Evolutionary conservation across 257 asterid species (phyloP).

Genomic region (Eustoma russellianum): DNA sequence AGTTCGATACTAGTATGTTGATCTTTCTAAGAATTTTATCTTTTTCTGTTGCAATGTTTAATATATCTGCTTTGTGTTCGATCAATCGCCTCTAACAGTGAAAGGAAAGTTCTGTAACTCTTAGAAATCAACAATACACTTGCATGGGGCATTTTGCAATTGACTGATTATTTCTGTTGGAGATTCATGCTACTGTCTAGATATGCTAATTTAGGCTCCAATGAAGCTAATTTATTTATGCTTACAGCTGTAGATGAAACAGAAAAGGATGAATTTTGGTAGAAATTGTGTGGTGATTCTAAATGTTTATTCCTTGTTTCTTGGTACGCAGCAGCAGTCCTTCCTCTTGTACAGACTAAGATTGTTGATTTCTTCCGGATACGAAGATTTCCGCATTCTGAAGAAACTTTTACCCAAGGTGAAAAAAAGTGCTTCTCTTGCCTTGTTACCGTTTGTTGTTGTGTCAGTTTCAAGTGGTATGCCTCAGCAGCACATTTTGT

Average conservation of each 20-base stretch:
- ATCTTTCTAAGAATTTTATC: not conserved
- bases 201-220: too few species aligned
- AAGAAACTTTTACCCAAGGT: slow-evolving; percentile 38
- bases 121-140: too few species aligned
- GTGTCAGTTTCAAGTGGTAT: not conserved
- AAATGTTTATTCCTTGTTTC: not conserved
- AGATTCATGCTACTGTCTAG: too few species aligned
- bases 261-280: too few species aligned
- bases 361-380: slow-evolving; percentile 82
- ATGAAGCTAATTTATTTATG: too few species aligned
- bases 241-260: not conserved
- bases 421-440: slow-evolving; percentile 1
- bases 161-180: too few species aligned
- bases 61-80: too few species aligned
- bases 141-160: too few species aligned
- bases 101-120: too few species aligned
- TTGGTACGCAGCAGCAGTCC: slow-evolving; percentile 60
- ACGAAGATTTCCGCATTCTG: slow-evolving; percentile 36
- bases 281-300: not conserved
- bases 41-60: too few species aligned
- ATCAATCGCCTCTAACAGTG: too few species aligned
- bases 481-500: not conserved
- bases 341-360: slow-evolving; percentile 74
- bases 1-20: slow-evolving; percentile 27
- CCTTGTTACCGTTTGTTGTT: not conserved